Base-by-base conservation (phyloP, 2,329 filamentous ascomycete genomes). In the Diaporthe sp. region DNA sequence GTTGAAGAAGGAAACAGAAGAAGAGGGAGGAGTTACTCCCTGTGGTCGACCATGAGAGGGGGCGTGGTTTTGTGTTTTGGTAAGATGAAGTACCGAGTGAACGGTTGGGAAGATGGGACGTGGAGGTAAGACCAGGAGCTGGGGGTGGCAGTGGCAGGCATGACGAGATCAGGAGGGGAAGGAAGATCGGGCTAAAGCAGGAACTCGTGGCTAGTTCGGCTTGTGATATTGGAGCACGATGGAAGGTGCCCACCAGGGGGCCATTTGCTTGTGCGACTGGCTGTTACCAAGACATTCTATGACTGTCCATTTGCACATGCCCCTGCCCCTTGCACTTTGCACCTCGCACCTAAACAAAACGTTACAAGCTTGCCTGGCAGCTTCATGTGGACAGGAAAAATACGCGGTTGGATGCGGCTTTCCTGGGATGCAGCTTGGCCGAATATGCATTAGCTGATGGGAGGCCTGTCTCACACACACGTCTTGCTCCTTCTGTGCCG, bases 1-100 rank as follows among this genome's bases (percentile, higher is more conserved):
- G 74, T 70, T 73, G 72, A 71, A 65, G 59, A 63, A 61, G 39
- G 44, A 68, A 50, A 61, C 58, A 71, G 66, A 72, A 42, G 32
- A 50, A 39, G 15, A 22, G 70, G 35, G 56, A 42, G 32, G 30
- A n/a, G 15, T 25, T 70, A 73, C 30, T 63, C 27, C 65, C 66
- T 30, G 27, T 44, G 72, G 56, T 7, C 25, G 25, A 63, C 25
- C 70, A 71, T 71, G 56, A 7, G 50, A 70, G 50, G 30, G 50
- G 27, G 25, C n/a, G 35, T 30, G 42, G 42, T 37, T 51, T 71
- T 71, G 42, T n/a, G n/a, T n/a, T n/a, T n/a, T n/a, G n/a, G 22
- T 61, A 42, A 61, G 56, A 30, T 32, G 44, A 71, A 63, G 44
- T 61, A 71, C 55, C 55, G 44, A 53, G 47, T 7, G n/a, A n/a